Percentiles rank a stretch among this genome's conserved stretches.
phyloP scores from a whole-genome alignment of 1,139 yeast species.

The Kodamaea plutei region DNA sequence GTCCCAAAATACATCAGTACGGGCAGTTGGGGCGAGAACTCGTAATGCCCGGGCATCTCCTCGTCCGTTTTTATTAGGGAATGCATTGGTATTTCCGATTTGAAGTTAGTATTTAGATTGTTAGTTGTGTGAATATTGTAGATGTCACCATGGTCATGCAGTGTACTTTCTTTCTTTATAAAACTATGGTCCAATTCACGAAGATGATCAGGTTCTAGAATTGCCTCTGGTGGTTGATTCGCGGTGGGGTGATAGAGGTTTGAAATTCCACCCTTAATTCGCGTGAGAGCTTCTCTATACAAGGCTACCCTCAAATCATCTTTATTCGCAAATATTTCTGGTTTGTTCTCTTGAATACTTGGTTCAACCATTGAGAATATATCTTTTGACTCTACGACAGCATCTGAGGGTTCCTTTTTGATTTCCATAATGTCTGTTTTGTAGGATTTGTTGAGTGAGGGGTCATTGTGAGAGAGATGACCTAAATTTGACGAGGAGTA shows the following conservation, averaged over 20 bases:
- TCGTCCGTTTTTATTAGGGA: no score
- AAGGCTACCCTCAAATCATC: conserved; percentile 19
- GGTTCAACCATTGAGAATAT: conserved; percentile 16
- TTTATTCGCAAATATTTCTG: conserved; percentile 15
- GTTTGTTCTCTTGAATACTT: conserved; percentile 8
- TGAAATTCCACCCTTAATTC: conserved; percentile 2
- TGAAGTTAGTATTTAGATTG: no score
- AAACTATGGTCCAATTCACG: no score
- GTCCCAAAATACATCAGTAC: no score
- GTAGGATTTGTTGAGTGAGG: not conserved
- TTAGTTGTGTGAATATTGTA: no score
- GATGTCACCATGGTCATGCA: no score
- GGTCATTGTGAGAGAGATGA: not conserved
- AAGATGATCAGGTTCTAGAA: no score
- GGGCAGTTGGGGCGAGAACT: no score
- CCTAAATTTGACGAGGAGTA: not conserved
- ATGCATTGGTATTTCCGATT: no score
- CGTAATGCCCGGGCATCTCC: no score
- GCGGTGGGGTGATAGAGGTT: conserved; percentile 1
- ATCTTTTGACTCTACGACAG: conserved; percentile 8
- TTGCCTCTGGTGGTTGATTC: not conserved
- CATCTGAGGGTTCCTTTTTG: not conserved
- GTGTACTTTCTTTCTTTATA: no score
- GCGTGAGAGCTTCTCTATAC: conserved; percentile 17
- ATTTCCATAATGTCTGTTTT: not conserved